Evolutionary conservation across 1,139 yeast species (phyloP).

Genomic region (Candida sp.): DNA sequence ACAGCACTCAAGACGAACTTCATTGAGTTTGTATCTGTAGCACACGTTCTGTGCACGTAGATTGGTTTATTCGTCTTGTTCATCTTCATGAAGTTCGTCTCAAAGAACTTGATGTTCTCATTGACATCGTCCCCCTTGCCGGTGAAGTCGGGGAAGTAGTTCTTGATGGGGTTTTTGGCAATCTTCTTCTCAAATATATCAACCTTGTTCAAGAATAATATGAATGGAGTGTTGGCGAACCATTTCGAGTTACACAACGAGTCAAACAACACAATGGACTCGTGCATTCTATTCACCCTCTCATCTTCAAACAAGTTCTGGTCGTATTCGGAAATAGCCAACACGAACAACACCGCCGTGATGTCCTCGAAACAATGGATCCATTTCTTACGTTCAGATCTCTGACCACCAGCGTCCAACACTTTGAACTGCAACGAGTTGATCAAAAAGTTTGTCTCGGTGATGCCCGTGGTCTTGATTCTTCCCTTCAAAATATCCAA

Average conservation of each 20-base stretch:
- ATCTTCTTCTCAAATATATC: conserved; percentile 82
- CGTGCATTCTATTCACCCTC: conserved; percentile 89
- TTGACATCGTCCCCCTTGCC: conserved; percentile 68
- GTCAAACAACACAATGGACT: conserved; percentile 83
- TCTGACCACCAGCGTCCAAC: conserved; percentile 97
- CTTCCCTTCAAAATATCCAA: conserved; percentile 89
- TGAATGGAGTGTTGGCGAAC: conserved; percentile 88
- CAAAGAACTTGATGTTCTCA: conserved; percentile 70
- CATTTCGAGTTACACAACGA: conserved; percentile 85
- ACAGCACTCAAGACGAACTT: conserved; percentile 90
- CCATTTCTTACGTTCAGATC: conserved; percentile 96
- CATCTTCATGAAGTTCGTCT: conserved; percentile 60
- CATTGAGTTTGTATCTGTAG: conserved; percentile 92
- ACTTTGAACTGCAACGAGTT: conserved; percentile 73
- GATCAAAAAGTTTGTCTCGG: conserved; percentile 81
- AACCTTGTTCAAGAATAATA: conserved; percentile 85
- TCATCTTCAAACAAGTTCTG: conserved; percentile 92
- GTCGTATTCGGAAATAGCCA: conserved; percentile 92
- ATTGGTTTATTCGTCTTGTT: conserved; percentile 75
- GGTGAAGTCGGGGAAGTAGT: conserved; percentile 73
- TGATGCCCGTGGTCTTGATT: conserved; percentile 94
- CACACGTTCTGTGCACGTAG: conserved; percentile 93
- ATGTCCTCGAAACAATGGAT: conserved; percentile 95
- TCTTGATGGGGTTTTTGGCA: conserved; percentile 60
- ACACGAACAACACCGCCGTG: conserved; percentile 88